Evolutionary conservation across 1,284 basidiomycete genomes (phyloP), one percentile per base, ranked within the genome.

Genomic region (Puccinia sorghi): DNA sequence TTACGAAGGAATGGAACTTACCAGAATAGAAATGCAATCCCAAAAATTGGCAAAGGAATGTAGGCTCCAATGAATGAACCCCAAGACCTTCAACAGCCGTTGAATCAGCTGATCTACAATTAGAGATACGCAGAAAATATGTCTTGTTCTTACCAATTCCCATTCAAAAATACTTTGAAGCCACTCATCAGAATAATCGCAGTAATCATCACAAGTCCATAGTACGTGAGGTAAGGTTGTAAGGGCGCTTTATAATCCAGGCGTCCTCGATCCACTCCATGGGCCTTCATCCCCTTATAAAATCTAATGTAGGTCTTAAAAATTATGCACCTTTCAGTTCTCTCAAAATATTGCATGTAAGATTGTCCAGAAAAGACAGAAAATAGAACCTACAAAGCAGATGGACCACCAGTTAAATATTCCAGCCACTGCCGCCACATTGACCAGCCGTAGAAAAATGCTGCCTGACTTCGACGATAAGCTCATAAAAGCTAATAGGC

Each of bases 381-480:
- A 15, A 43, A 56, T 37, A 20, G 12, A 57, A 84, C 72, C 76
- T 82, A 82, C 11, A 80, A 82, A 1, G 80, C 82, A 17, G 56
- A 78, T 48, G 6, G 50, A 50, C 75, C 75, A 78, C 75, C 75
- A 78, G 32, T 66, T 78, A 20, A 78, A 69, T 80, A 82, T 1
- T 80, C 82, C 12, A 81, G 82, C 81, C 82, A 70, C 78, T 20
- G 79, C 83, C 81, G 84, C 93, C 90, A 77, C 57, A 72, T 72
- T 91, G 63, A 89, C 84, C 81, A 94, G 90, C 89, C 91, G 94
- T 39, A 85, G 85, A 84, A 96, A 93, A 56, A 93, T 91, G 59
- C 90, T 90, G 7, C 90, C 88, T 69, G 88, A 88, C 54, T 83
- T 85, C 52, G 86, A 87, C 17, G 71, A 72, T 73, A 91, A 86